phyloP scores from a whole-genome alignment of 768 basidiomycete genomes.

The Termitomyces sp. region DNA sequence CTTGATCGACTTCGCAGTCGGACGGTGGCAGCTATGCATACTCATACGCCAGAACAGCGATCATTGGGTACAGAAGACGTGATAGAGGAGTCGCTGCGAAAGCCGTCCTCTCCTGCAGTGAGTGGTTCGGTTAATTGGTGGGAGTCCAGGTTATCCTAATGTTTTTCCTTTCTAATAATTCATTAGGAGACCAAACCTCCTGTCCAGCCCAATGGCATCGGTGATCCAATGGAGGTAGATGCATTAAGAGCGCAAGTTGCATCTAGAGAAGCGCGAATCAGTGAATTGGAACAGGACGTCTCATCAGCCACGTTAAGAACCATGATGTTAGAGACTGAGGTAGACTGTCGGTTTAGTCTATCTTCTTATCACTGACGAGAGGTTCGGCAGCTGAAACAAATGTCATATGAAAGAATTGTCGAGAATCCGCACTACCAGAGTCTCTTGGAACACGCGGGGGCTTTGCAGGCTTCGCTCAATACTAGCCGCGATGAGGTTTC shows the following conservation, averaged over 20 bases:
- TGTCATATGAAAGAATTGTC: slow-evolving; percentile 37
- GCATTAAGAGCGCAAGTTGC: slow-evolving; percentile 37
- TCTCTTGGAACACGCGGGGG: slow-evolving; percentile 48
- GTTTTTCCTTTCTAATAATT: slow-evolving; percentile 34
- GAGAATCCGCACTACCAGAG: slow-evolving; percentile 50
- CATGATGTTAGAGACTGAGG: slow-evolving; percentile 38
- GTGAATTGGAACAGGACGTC: slow-evolving; percentile 41
- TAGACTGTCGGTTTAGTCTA: slow-evolving; percentile 16
- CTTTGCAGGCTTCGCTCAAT: slow-evolving; percentile 34
- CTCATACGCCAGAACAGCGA: slow-evolving; percentile 23
- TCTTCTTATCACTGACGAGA: background rate
- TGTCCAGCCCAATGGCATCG: slow-evolving; percentile 30
- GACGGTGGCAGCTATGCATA: slow-evolving; percentile 43
- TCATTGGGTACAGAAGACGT: slow-evolving; percentile 25
- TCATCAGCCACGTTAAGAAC: slow-evolving; percentile 40
- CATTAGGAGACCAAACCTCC: slow-evolving; percentile 33
- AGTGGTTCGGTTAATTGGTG: slow-evolving; percentile 66
- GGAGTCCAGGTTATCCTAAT: slow-evolving; percentile 47
- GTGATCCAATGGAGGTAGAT: slow-evolving; percentile 29
- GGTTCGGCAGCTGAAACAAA: slow-evolving; percentile 29
- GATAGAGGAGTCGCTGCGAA: slow-evolving; percentile 43
- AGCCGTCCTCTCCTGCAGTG: slow-evolving; percentile 65
- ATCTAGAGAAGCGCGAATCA: slow-evolving; percentile 38
- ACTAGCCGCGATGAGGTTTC: slow-evolving; percentile 33
- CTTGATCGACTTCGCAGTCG: slow-evolving; percentile 54